Evolutionary conservation across 176 grass and related monocot species (phyloP), one percentile per base, ranked within the genome.

Genomic region (Phoenix dactylifera): DNA sequence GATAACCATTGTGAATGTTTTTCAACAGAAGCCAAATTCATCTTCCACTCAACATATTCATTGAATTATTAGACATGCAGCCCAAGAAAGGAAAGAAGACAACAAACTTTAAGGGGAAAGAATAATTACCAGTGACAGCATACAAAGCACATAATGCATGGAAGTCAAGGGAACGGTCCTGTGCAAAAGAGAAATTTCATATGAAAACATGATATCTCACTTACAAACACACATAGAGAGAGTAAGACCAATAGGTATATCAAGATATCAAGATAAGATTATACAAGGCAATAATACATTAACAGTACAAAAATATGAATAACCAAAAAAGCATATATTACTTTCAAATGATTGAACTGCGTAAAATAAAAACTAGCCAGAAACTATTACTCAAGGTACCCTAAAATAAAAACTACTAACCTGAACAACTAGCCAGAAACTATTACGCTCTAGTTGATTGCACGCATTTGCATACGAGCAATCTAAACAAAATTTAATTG

Each of bases 81-180:
- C n/a, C 6, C 16, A 56, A 59, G 16, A 20, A 16, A 24, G 35
- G 32, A 69, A 35, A 48, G 26, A 17, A 68, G 19, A 49, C 4
- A 54, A 14, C 3, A 2, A 44, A 65, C 5, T 52, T 52, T 2
- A 5, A 65, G 55, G 26, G 50, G 49, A 19, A 15, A 68, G 52
- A 59, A 14, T 16, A 66, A 76, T 67, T 85, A 98, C 93, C 93
- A 51, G 93, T 98, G 59, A 98, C 84, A 18, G 93, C 87, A 62
- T 98, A 98, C 51, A 98, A 87, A 63, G 87, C 93, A 65, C 93
- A 98, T 30, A 98, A 81, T 65, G 84, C 87, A 55, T 79, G 57
- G 70, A 98, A 98, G 68, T 98, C 93, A 65, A 98, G 88, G 61
- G 93, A 98, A 24, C 93, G 93, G 63, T 98, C 93, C 93, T 98